Percentiles rank a stretch among this genome's conserved stretches.
Evolutionary conservation across 1,284 basidiomycete genomes (phyloP).

Genomic region (Malassezia psittaci): DNA sequence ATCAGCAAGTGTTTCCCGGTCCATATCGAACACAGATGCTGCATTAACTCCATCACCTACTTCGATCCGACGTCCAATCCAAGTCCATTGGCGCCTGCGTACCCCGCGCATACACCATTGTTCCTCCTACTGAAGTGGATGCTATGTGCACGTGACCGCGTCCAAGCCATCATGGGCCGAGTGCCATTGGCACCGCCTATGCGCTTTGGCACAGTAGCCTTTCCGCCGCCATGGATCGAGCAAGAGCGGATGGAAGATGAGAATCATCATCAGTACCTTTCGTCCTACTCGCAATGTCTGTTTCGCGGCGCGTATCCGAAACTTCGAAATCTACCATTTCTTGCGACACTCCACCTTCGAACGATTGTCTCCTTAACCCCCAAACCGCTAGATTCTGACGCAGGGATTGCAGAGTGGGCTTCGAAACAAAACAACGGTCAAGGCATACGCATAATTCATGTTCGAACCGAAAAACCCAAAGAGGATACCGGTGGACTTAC

Average conservation of each 20-base stretch:
- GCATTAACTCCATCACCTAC: background rate
- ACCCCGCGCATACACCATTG: conserved; percentile 20
- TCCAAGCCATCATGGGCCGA: conserved; percentile 1
- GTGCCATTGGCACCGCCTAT: conserved; percentile 31
- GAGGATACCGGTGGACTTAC: conserved; percentile 40
- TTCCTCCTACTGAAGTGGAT: too few species aligned
- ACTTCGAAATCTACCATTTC: conserved; percentile 36
- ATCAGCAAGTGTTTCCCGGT: conserved; percentile 1
- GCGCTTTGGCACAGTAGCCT: conserved; percentile 33
- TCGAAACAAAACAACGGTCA: conserved; percentile 3
- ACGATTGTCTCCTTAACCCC: conserved; percentile 43
- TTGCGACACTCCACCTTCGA: conserved; percentile 31
- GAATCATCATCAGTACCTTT: background rate
- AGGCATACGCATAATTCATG: conserved; percentile 27
- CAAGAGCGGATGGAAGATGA: conserved; percentile 4
- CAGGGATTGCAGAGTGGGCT: conserved; percentile 26
- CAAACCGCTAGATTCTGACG: conserved; percentile 33
- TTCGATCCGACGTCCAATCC: background rate
- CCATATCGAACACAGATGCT: conserved; percentile 16
- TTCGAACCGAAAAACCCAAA: conserved; percentile 42
- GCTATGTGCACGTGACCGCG: conserved; percentile 3
- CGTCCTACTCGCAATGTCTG: conserved; percentile 23
- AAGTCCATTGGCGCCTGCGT: conserved; percentile 38
- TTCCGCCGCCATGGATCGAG: conserved; percentile 13
- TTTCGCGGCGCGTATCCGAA: conserved; percentile 45